Base-by-base conservation (phyloP, 2,329 filamentous ascomycete genomes). In the Penicillium expansum region DNA sequence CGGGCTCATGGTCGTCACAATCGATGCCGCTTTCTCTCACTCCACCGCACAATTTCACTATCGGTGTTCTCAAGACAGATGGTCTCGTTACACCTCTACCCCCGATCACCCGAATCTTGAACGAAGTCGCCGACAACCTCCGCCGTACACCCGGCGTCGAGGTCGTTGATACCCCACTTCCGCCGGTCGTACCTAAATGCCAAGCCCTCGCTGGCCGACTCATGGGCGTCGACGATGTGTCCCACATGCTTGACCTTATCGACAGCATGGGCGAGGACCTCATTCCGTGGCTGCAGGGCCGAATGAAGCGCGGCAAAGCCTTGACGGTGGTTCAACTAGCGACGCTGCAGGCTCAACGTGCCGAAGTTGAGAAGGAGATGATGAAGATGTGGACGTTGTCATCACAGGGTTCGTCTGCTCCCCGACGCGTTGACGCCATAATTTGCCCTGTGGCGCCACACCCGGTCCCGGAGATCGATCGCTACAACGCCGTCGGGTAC, bases 401-500 rank as follows among this genome's bases (percentile, higher is more conserved):
- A 24, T 58, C 37, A 20, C 43, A 20, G 14, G 9, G 10, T 18
- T 48, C 50, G 7, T 60, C 63, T 35, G 48, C 38, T 20, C 30
- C 41, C 7, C 58, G 66, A n/a, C 61, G 61, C 0, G 52, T 88
- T 8, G 86, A 88, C 73, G 83, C 84, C 0, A 80, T 89, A 50
- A 80, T 89, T 54, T 84, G 81, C 59, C 86, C 86, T 0, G 76
- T 87, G 0, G 85, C 85, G 14, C 84, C 85, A 2, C 86, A 89
- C 69, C 83, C 86, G 0, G 80, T 86, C 0, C 83, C 85, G 1
- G 77, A 80, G 10, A 80, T 86, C 53, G 86, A 89, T 71, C 75
- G 79, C 2, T 88, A 84, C 72, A 86, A 86, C 67, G 81, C 80
- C 0, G 81, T 84, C 0, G 82, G 84, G 55, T 88, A 88, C 66